A percentile compares a stretch with the other conserved stretches of the same genome.
phyloP scores from a whole-genome alignment of 164 flowering plant genomes.

The Piper betle region DNA sequence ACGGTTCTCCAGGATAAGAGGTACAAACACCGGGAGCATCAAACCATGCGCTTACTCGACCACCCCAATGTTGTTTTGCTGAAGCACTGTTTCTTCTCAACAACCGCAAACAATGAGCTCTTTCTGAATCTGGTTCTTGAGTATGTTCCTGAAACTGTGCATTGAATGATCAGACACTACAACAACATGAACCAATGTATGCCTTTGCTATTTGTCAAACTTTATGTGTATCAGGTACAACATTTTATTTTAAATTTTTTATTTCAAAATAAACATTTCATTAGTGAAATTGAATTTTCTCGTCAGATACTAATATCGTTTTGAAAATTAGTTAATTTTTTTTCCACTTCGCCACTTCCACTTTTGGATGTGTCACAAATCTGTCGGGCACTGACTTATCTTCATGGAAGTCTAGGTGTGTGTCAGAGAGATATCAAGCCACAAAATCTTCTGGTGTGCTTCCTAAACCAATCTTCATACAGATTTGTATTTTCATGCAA shows the following conservation, averaged over 20 bases:
- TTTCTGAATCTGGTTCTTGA: slow-evolving; percentile 53
- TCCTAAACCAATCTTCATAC: background rate
- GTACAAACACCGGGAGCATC: slow-evolving; percentile 66
- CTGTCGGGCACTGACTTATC: slow-evolving; percentile 48
- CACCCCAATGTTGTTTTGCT: slow-evolving; percentile 49
- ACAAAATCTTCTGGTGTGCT: slow-evolving; percentile 46
- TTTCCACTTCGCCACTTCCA: too few species aligned
- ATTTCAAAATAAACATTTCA: background rate
- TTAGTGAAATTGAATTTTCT: background rate
- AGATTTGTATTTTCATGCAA: background rate
- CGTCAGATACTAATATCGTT: background rate
- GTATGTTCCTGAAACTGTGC: slow-evolving; percentile 61
- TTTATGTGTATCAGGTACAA: slow-evolving; percentile 43
- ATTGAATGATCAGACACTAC: slow-evolving; percentile 47
- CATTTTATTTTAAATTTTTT: background rate
- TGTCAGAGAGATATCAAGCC: slow-evolving; percentile 72
- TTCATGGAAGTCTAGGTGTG: slow-evolving; percentile 44
- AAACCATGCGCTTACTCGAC: slow-evolving; percentile 59
- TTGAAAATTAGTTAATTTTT: too few species aligned
- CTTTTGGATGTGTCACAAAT: slow-evolving; percentile 22
- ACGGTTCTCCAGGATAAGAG: slow-evolving; percentile 70
- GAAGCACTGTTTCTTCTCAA: slow-evolving; percentile 61
- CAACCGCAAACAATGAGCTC: slow-evolving; percentile 52
- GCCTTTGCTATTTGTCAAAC: slow-evolving; percentile 47
- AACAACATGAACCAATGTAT: slow-evolving; percentile 47